Base-by-base conservation (phyloP, 495 filamentous ascomycete genomes). In the Collariella sp. region DNA sequence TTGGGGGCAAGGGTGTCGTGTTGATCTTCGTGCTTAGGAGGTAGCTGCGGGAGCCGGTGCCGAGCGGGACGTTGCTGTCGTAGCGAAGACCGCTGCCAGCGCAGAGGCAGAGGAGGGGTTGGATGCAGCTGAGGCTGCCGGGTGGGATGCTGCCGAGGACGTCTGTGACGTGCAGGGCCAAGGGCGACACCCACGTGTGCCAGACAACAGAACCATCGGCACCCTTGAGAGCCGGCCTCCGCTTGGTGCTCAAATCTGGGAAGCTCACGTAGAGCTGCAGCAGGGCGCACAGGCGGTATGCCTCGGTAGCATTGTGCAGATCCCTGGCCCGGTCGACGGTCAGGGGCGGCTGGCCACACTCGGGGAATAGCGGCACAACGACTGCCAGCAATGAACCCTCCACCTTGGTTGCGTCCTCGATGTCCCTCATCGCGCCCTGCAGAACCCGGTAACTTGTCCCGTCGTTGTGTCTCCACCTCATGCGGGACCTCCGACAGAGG, bases 261-360 rank as follows among this genome's bases (percentile, higher is more conserved):
- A 69, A 69, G 7, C 60, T 61, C 46, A 62, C 59, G 46, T 69
- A 69, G 18, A 69, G 57, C 56, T 69, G 67, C 13, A 69, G 43
- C 15, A 69, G 62, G 0, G 62, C 61, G 15, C 62, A 62, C 13
- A 69, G 36, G 7, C 67, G 67, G 36, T 69, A 69, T 12, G 67
- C 63, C 34, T 69, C 65, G 7, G 60, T 62, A 3, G 57, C 54
- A 42, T 62, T 24, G 46, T 56, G 47, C 40, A 69, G 24, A 18
- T 60, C 36, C 12, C 33, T 46, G 2, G 45, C 40, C 13, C 16
- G 29, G 6, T 39, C 39, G 4, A 23, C 11, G 13, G 45, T 51
- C 3, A 52, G n/a, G 13, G 18, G 36, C n/a, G 54, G 20, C 2
- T 53, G 13, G 23, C 18, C 2, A 29, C 19, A 16, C 10, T 50